phyloP scores from a whole-genome alignment of 768 basidiomycete genomes.

The Butyriboletus loyo region DNA sequence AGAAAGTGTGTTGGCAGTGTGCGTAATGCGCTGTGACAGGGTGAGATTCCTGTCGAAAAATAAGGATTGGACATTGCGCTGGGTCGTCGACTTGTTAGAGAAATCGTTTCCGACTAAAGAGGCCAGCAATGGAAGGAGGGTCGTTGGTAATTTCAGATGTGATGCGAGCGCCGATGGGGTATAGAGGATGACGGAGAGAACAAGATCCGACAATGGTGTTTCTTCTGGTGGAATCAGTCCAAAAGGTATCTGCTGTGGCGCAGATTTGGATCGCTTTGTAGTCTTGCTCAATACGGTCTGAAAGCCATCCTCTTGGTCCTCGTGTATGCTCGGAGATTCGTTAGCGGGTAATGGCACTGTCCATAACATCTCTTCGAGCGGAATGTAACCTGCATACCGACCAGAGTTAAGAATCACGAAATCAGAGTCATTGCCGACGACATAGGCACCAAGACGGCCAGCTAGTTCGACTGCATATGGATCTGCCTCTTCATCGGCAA shows the following conservation, averaged over 20 bases:
- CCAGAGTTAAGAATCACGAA: slow-evolving; percentile 75
- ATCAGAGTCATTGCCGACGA: slow-evolving; percentile 79
- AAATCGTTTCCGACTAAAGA: slow-evolving; percentile 83
- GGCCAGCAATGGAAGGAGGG: slow-evolving; percentile 73
- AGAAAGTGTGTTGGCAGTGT: slow-evolving; percentile 55
- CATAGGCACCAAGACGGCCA: slow-evolving; percentile 67
- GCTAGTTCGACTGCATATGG: slow-evolving; percentile 84
- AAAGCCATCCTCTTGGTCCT: slow-evolving; percentile 53
- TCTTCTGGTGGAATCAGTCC: slow-evolving; percentile 56
- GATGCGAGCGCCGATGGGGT: slow-evolving; percentile 58
- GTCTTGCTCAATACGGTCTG: slow-evolving; percentile 54
- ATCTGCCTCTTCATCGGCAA: slow-evolving; percentile 81
- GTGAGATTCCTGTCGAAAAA: slow-evolving; percentile 67
- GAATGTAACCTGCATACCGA: slow-evolving; percentile 75
- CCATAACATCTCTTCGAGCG: slow-evolving; percentile 78
- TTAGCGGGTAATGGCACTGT: slow-evolving; percentile 24
- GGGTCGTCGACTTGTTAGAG: slow-evolving; percentile 48
- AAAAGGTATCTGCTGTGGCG: slow-evolving; percentile 13
- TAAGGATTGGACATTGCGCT: slow-evolving; percentile 51
- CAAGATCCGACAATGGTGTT: slow-evolving; percentile 34
- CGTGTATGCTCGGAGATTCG: slow-evolving; percentile 16
- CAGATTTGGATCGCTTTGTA: slow-evolving; percentile 43
- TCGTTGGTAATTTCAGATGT: slow-evolving; percentile 63
- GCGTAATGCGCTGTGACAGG: slow-evolving; percentile 61
- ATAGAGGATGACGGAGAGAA: slow-evolving; percentile 57